Evolutionary conservation across 805 yeast species (phyloP).

Genomic region (Lipomyces orientalis): DNA sequence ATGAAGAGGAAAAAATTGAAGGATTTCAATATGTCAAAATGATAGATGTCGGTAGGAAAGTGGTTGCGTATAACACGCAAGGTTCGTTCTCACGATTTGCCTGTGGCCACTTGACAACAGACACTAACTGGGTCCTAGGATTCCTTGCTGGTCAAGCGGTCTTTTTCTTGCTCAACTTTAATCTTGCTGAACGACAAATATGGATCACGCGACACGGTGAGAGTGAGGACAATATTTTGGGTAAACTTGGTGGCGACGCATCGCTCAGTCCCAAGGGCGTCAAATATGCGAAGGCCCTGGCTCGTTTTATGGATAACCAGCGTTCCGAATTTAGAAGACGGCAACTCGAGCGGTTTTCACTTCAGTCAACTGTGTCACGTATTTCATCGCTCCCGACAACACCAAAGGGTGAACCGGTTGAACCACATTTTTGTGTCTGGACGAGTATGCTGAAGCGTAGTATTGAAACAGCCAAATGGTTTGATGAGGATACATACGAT

Average conservation of each 20-base stretch:
- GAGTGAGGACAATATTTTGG: constrained; percentile 79
- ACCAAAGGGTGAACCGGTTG: constrained; percentile 53
- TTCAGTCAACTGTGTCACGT: constrained; percentile 51
- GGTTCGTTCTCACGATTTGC: constrained; percentile 40
- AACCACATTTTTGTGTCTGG: constrained; percentile 88
- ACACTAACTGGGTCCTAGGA: constrained; percentile 45
- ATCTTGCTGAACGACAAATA: constrained; percentile 84
- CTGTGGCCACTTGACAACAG: not conserved
- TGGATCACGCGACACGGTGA: constrained; percentile 98
- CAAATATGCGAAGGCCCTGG: constrained; percentile 72
- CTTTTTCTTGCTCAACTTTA: constrained; percentile 86
- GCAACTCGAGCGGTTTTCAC: constrained; percentile 62
- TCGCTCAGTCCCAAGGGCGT: constrained; percentile 77
- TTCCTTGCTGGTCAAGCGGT: constrained; percentile 92
- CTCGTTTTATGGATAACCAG: constrained; percentile 74
- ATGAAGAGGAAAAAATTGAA: constrained; percentile 64
- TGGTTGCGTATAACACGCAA: constrained; percentile 87
- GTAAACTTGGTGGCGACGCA: constrained; percentile 93
- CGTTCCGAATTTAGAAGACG: constrained; percentile 67
- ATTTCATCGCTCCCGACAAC: constrained; percentile 43
- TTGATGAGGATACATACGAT: constrained; percentile 75
- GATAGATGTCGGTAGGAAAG: constrained; percentile 95
- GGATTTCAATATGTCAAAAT: constrained; percentile 87
- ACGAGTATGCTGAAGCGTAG: constrained; percentile 84
- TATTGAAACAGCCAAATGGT: constrained; percentile 74